Percentiles rank a stretch among this genome's conserved stretches.
Conservation (phyloP, 345 rosid genomes). For the Eucalyptus shirleyi region DNA sequence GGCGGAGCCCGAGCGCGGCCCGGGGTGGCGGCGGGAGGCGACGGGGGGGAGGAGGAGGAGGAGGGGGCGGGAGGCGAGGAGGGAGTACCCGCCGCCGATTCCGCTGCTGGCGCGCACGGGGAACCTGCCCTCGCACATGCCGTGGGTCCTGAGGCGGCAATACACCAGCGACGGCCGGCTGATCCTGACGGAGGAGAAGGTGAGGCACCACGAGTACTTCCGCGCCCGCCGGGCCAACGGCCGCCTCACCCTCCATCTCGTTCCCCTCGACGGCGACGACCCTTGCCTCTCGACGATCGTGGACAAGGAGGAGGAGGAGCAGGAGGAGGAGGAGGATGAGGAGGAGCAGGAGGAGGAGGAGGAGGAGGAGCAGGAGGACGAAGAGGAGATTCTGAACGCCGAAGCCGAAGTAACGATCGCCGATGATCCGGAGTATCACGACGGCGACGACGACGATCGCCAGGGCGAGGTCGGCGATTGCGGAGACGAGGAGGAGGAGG, state of each 20-base stretch:
- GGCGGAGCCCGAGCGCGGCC: background rate
- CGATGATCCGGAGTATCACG: background rate
- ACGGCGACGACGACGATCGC: background rate
- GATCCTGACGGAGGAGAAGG: slow-evolving; percentile 24
- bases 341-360: background rate
- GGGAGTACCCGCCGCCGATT: slow-evolving; percentile 33
- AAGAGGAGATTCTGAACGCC: background rate
- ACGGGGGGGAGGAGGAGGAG: background rate
- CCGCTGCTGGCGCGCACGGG: slow-evolving; percentile 26
- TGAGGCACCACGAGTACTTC: slow-evolving; percentile 28
- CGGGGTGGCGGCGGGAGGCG: background rate
- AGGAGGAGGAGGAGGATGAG: background rate
- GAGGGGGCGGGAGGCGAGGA: background rate
- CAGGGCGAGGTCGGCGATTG: background rate
- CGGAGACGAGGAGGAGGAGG: background rate
- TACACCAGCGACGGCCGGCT: slow-evolving; percentile 29
- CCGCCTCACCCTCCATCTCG: slow-evolving; percentile 23
- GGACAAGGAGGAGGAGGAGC: background rate
- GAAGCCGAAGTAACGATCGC: background rate
- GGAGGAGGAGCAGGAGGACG: background rate
- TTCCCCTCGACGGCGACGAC: slow-evolving; percentile 14
- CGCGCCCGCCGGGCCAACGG: slow-evolving; percentile 27
- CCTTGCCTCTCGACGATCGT: background rate
- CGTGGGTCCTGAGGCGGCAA: slow-evolving; percentile 24
- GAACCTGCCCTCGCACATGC: slow-evolving; percentile 20